Evolutionary conservation across 2,329 filamentous ascomycete species (phyloP).

Genomic region (Apiospora sp.): DNA sequence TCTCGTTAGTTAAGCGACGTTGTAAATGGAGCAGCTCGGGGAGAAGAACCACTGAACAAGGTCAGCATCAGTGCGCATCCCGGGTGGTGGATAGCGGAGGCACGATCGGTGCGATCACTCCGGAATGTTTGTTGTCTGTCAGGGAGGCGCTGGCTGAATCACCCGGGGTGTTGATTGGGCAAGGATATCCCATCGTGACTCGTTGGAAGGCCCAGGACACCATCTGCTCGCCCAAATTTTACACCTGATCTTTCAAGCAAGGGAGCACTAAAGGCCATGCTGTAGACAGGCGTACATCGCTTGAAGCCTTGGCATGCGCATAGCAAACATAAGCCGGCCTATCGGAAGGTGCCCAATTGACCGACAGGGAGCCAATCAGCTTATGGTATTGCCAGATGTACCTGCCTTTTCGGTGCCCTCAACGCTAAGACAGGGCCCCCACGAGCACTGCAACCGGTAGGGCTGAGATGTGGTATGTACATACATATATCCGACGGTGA

Average conservation of each 20-base stretch:
- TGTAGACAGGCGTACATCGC: neutral
- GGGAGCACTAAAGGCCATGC: neutral
- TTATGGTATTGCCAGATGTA: neutral
- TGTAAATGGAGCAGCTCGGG: neutral
- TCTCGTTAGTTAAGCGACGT: neutral
- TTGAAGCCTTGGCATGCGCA: neutral
- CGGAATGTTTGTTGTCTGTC: neutral
- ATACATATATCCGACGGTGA: neutral
- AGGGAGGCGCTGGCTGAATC: neutral
- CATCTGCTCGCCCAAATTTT: neutral
- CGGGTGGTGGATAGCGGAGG: neutral
- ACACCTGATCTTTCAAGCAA: neutral
- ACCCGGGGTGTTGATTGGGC: neutral
- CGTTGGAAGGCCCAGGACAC: neutral
- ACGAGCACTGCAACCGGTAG: slow-evolving; percentile 12
- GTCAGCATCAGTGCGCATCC: neutral
- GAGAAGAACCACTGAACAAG: neutral
- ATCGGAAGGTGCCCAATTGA: slow-evolving; percentile 1
- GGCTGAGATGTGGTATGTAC: slow-evolving; percentile 2
- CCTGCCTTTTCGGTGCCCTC: neutral
- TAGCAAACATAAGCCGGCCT: neutral
- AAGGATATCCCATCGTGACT: neutral
- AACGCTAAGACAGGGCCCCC: neutral
- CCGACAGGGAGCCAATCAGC: slow-evolving; percentile 3
- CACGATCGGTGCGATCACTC: neutral